Evolutionary conservation across 805 yeast genomes (phyloP), one percentile per base, ranked within the genome.

Genomic region (Pichia scutulata): DNA sequence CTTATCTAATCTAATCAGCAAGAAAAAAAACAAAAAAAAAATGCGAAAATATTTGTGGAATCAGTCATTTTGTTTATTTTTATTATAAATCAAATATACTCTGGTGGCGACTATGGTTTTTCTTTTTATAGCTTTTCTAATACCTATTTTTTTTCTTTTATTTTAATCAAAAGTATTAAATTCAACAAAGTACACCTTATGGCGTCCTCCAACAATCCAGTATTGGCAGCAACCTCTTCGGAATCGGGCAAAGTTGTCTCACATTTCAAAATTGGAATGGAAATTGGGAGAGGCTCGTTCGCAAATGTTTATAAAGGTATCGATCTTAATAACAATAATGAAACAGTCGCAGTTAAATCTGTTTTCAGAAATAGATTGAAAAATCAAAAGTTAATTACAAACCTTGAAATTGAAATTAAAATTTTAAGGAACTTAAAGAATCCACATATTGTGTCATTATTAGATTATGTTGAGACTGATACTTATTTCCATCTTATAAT

Each of bases 251-350:
- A 24, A 24, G 41, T 57, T 22, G 64, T 78, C 13, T 83, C 82
- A 7, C 65, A 68, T 46, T 83, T 80, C 60, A 67, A 73, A 22
- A 72, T 83, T n/a, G 89, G 88, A 23, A 78, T 83, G 19, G 95
- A 89, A 65, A 92, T 93, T 48, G 99, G 99, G 23, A 82, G 86
- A 60, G 99, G 99, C 33, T 86, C 96, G 9, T 93, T 93, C 71
- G 99, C 99, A 59, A 85, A 84, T 54, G 99, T 93, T 24, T 92
- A 86, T 72, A 89, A 88, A 68, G 96, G 97, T 47, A 73, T 76
- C 51, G 74, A 83, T 59, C 30, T 51, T 9, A 66, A 70, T 43
- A 66, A 70, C 42, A 73, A 78, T 4, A 73, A 73, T 55, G 70
- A 72, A 30, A 77, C 89, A 1, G 93, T 92, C 41, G 98, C 98